Evolutionary conservation across 2,329 filamentous ascomycete genomes (phyloP).

Genomic region (Fusarium sublunatum): DNA sequence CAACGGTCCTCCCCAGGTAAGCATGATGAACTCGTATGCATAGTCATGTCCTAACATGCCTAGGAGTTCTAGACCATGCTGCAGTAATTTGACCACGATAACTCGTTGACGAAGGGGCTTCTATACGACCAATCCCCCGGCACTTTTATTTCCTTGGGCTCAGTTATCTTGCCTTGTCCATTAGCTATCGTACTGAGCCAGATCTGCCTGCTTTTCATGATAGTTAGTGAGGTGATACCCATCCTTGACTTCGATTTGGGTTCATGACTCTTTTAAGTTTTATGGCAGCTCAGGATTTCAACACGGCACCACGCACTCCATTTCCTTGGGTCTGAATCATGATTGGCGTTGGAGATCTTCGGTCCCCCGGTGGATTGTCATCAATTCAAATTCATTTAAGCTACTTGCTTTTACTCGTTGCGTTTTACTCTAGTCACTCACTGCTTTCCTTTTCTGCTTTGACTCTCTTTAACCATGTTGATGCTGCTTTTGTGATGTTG

Average conservation of each 20-base stretch:
- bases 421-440: constrained; percentile 43
- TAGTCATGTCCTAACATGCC: constrained; percentile 7
- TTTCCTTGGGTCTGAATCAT: constrained; percentile 54
- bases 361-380: constrained; percentile 52
- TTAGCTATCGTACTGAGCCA: constrained; percentile 37
- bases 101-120: constrained; percentile 46
- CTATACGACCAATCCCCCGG: constrained; percentile 38
- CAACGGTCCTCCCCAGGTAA: constrained; percentile 55
- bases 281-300: constrained; percentile 49
- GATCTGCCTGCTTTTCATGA: constrained; percentile 40
- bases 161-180: constrained; percentile 43
- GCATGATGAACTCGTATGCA: constrained; percentile 6
- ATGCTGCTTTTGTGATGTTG: constrained; percentile 37
- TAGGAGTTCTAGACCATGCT: constrained; percentile 31
- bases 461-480: constrained; percentile 40
- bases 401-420: constrained; percentile 44
- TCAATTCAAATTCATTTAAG: constrained; percentile 53
- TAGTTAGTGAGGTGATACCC: constrained; percentile 44
- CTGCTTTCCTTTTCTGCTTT: constrained; percentile 42
- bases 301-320: constrained; percentile 48
- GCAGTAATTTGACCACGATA: constrained; percentile 47
- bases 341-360: constrained; percentile 57
- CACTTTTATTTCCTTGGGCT: constrained; percentile 45
- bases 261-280: constrained; percentile 45
- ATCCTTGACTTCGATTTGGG: constrained; percentile 41